Evolutionary conservation across 352 stramenopile species (phyloP), one percentile per base, ranked within the genome.

Genomic region (Thalassiosira sp.): DNA sequence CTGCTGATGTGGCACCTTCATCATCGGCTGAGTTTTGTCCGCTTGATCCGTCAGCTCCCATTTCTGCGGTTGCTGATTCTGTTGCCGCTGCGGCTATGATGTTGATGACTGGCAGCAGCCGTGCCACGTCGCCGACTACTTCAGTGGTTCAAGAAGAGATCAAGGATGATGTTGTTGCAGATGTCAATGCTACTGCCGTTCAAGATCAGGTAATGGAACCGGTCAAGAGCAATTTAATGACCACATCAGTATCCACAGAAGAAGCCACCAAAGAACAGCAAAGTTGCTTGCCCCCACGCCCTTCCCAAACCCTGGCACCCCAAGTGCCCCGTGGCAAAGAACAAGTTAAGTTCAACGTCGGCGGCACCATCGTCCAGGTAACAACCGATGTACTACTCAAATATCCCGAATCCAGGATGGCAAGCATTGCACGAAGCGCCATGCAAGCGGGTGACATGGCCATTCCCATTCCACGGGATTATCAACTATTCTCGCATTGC

Each of bases 281-380:
- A 42, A 42, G 33, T 5, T 42, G 8, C 45, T 48, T 27, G 15
- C n/a, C n/a, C n/a, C n/a, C n/a, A n/a, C n/a, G n/a, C n/a, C n/a
- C n/a, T n/a, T n/a, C n/a, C n/a, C n/a, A n/a, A n/a, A n/a, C n/a
- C n/a, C n/a, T n/a, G n/a, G n/a, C n/a, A n/a, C n/a, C n/a, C n/a
- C n/a, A n/a, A n/a, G n/a, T n/a, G n/a, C n/a, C n/a, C n/a, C n/a
- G n/a, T n/a, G n/a, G n/a, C 15, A 62, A 11, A 15, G 48, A 60
- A 37, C 45, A 65, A 16, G 66, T 65, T 20, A 76, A 58, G 27
- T 68, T 76, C 54, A 76, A 76, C 27, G 54, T 76, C 15, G 49
- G 56, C n/a, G 66, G 66, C 7, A 76, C 56, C 31, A n/a, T 76
- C 20, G 56, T 76, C 57, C 53, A 76, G 40, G 66, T 76, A 6